Percentiles rank a stretch among this genome's conserved stretches.
Evolutionary conservation across 2,329 filamentous ascomycete genomes (phyloP).

Genomic region (Rosellinia necatrix): DNA sequence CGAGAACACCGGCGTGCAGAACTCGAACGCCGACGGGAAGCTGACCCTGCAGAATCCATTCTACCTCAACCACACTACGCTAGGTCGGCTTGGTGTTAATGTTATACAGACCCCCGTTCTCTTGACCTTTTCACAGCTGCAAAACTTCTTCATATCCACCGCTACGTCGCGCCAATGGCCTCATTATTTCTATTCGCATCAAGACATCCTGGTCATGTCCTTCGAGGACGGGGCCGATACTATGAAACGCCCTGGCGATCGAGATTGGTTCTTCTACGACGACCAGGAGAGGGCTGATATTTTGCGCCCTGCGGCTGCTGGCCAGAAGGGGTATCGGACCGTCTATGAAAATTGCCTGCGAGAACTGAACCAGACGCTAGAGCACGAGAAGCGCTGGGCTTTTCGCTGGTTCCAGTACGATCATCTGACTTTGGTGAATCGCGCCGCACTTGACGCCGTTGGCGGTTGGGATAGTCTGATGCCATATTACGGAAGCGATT

Average conservation of each 20-base stretch:
- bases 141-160: conserved; percentile 56
- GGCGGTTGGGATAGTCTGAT: conserved; percentile 57
- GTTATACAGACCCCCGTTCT: conserved; percentile 55
- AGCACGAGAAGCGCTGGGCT: conserved; percentile 50
- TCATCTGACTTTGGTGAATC: conserved; percentile 54
- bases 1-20: conserved; percentile 54
- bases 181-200: conserved; percentile 59
- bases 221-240: conserved; percentile 43
- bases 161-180: conserved; percentile 51
- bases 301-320: conserved; percentile 34
- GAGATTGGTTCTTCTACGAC: conserved; percentile 39
- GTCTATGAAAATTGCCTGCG: conserved; percentile 41
- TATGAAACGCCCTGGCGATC: conserved; percentile 34
- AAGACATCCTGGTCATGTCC: conserved; percentile 52
- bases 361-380: conserved; percentile 40
- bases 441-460: conserved; percentile 48
- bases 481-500: conserved; percentile 56
- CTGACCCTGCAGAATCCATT: conserved; percentile 52
- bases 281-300: conserved; percentile 39
- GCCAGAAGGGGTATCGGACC: conserved; percentile 38
- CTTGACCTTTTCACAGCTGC: conserved; percentile 57
- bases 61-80: conserved; percentile 50
- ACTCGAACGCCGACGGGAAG: conserved; percentile 46
- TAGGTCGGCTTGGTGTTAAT: conserved; percentile 43
- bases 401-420: conserved; percentile 49